These are phyloP conservation scores for Endocarpon pusillum DNA, from an alignment of 495 filamentous ascomycete genomes.

Conservation along the genomic window DNA sequence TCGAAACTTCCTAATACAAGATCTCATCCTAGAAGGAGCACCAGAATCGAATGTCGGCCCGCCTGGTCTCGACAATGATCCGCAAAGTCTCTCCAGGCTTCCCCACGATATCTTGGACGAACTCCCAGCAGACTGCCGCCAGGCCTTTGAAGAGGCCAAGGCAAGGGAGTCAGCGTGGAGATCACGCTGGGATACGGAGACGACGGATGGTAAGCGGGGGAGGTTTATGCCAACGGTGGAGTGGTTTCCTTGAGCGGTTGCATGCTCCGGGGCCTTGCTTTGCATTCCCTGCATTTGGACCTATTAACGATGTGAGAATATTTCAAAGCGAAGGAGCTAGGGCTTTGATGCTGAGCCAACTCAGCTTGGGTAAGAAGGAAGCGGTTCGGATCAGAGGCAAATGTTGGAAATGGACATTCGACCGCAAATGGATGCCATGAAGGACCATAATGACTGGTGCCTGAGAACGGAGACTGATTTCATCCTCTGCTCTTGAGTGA, in stretches of 20 bases:
- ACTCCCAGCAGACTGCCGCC: constrained; percentile 53
- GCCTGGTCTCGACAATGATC: constrained; percentile 46
- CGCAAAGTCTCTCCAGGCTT: constrained; percentile 42
- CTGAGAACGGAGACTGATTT: too few species aligned
- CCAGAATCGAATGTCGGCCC: constrained; percentile 37
- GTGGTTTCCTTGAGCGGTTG: constrained; percentile 1
- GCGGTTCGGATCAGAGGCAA: too few species aligned
- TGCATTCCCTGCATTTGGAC: too few species aligned
- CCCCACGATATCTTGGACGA: constrained; percentile 45
- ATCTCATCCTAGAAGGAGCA: constrained; percentile 49
- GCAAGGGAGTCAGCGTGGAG: constrained; percentile 54
- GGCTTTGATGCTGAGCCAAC: too few species aligned
- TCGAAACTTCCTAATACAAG: constrained; percentile 59
- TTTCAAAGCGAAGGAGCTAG: too few species aligned
- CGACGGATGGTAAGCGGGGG: constrained; percentile 23
- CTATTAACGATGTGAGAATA: too few species aligned
- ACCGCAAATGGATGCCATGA: too few species aligned
- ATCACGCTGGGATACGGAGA: constrained; percentile 48
- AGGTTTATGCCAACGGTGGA: neutral
- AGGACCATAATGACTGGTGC: too few species aligned
- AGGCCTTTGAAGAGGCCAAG: constrained; percentile 47
- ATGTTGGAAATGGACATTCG: too few species aligned
- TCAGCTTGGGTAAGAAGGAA: too few species aligned
- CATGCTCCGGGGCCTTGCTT: too few species aligned
- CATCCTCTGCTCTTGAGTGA: too few species aligned